phyloP scores from a whole-genome alignment of 2,329 filamentous ascomycete species.

The Stylonectria norvegica region DNA sequence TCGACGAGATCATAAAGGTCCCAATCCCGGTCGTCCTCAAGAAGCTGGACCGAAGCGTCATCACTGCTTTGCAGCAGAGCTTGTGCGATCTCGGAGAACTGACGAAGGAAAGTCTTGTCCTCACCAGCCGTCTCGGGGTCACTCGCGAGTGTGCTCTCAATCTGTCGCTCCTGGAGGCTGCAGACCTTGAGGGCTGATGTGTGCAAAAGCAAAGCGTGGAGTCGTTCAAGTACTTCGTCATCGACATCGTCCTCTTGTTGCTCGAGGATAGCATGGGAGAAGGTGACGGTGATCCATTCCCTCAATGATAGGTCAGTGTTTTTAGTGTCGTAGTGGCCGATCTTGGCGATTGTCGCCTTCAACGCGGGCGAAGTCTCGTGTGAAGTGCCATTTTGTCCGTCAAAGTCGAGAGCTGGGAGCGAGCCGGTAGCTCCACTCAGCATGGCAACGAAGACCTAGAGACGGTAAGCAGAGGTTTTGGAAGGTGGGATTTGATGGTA shows the following conservation, averaged over 20 bases:
- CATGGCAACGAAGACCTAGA: conserved; percentile 16
- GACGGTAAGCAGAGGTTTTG: conserved; percentile 1
- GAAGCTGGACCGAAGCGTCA: neutral
- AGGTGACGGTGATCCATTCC: conserved; percentile 12
- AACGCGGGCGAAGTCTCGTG: neutral
- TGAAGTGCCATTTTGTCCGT: neutral
- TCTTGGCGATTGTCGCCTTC: neutral
- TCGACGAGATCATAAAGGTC: conserved; percentile 34
- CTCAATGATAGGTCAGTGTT: neutral
- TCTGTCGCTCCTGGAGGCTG: conserved; percentile 14
- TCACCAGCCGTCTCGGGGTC: neutral
- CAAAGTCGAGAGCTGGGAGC: neutral
- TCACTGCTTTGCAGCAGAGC: conserved; percentile 10
- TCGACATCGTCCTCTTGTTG: neutral
- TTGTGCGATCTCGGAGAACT: conserved; percentile 23
- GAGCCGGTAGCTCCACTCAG: conserved; percentile 8
- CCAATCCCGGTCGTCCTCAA: conserved; percentile 13
- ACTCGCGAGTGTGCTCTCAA: neutral
- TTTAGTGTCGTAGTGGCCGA: neutral
- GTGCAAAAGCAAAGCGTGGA: conserved; percentile 15
- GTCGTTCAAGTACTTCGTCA: conserved; percentile 2
- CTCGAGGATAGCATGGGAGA: conserved; percentile 11
- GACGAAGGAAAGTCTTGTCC: conserved; percentile 4
- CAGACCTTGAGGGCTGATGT: conserved; percentile 7
- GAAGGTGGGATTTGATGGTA: neutral